Conservation (phyloP, 2,329 filamentous ascomycete genomes). For the Aspergillus latus region DNA sequence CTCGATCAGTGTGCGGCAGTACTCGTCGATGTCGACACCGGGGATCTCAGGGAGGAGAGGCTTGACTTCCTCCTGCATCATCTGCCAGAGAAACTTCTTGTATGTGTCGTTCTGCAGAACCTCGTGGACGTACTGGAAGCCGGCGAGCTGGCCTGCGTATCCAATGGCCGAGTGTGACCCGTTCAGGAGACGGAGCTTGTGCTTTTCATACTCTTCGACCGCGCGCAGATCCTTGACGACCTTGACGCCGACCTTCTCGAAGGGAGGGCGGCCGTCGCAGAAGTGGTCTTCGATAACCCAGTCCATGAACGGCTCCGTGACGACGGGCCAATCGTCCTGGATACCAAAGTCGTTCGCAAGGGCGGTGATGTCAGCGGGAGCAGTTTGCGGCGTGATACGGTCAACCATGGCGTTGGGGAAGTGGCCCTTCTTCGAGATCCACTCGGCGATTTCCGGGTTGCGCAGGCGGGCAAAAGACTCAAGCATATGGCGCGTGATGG, state of each 20-base stretch:
- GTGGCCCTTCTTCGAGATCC: slow-evolving; percentile 50
- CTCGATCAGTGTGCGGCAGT: slow-evolving; percentile 55
- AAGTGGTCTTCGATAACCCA: slow-evolving; percentile 58
- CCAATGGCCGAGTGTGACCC: slow-evolving; percentile 55
- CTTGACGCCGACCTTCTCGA: slow-evolving; percentile 56
- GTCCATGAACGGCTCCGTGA: slow-evolving; percentile 58
- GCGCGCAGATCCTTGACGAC: slow-evolving; percentile 53
- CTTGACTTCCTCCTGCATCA: slow-evolving; percentile 58
- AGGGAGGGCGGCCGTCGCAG: slow-evolving; percentile 51
- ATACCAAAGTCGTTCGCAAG: slow-evolving; percentile 50
- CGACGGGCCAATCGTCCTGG: slow-evolving; percentile 54
- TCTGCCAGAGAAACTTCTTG: slow-evolving; percentile 52
- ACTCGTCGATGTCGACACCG: slow-evolving; percentile 53
- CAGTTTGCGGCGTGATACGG: slow-evolving; percentile 56
- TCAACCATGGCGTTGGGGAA: slow-evolving; percentile 60
- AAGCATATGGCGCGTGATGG: slow-evolving; percentile 55
- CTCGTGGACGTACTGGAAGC: slow-evolving; percentile 57
- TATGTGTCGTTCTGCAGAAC: slow-evolving; percentile 53
- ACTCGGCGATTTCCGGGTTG: slow-evolving; percentile 50
- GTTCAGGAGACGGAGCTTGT: slow-evolving; percentile 58
- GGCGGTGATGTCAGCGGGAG: slow-evolving; percentile 45
- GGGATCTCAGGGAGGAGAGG: slow-evolving; percentile 53
- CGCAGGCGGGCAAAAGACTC: slow-evolving; percentile 50
- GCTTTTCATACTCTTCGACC: slow-evolving; percentile 57
- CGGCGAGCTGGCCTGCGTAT: slow-evolving; percentile 53